Conservation (phyloP, 768 basidiomycete genomes). For the Stropharia rugosoannulata region DNA sequence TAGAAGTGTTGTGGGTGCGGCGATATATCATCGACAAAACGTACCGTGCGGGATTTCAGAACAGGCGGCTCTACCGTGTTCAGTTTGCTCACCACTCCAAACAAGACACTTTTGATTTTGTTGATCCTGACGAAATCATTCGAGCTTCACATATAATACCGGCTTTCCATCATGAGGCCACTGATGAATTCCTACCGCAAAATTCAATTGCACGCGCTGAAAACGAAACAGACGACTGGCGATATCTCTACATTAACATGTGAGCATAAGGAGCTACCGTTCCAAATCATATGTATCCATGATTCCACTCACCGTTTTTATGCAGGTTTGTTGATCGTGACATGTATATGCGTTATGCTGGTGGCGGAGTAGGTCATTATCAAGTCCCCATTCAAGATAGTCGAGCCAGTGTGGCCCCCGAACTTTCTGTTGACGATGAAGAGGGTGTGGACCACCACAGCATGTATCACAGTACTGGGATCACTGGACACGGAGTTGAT, state of each 20-base stretch:
- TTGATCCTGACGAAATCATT: constrained; percentile 16
- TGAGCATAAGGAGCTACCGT: neutral
- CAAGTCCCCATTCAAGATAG: neutral
- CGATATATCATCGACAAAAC: constrained; percentile 4
- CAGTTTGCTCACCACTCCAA: constrained; percentile 1
- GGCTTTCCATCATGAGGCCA: neutral
- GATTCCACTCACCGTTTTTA: neutral
- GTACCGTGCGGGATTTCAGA: constrained; percentile 1
- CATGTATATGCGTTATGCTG: constrained; percentile 24
- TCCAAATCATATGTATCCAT: neutral
- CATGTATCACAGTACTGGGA: too few species aligned
- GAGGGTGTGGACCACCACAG: too few species aligned
- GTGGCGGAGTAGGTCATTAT: constrained; percentile 22
- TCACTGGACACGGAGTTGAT: too few species aligned
- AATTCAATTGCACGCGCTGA: neutral
- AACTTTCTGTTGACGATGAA: too few species aligned
- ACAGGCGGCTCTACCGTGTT: constrained; percentile 3
- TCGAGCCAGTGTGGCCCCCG: too few species aligned
- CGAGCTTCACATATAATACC: constrained; percentile 15
- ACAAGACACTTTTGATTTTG: constrained; percentile 14
- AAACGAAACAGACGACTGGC: constrained; percentile 6
- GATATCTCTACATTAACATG: constrained; percentile 10
- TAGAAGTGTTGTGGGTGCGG: constrained; percentile 2
- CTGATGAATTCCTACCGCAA: neutral
- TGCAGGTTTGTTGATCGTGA: constrained; percentile 26